These are phyloP conservation scores for Cercophora sp. DNA, from an alignment of 495 filamentous ascomycete genomes.

Conservation along the genomic window DNA sequence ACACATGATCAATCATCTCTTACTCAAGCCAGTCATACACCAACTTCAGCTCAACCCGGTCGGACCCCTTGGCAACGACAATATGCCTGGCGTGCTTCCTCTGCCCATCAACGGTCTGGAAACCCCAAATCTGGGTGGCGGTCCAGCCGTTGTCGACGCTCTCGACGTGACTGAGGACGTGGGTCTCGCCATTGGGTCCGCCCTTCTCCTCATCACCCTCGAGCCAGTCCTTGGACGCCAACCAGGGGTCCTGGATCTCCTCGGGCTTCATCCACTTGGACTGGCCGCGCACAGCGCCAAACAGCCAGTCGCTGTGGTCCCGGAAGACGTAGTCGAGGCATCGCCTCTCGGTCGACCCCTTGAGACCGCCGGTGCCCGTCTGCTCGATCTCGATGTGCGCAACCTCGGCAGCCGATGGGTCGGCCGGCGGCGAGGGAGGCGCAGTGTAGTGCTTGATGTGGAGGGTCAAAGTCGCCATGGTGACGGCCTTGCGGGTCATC, in stretches of 20 bases:
- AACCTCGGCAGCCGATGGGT: constrained; percentile 33
- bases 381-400: constrained; percentile 82
- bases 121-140: constrained; percentile 55
- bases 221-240: constrained; percentile 48
- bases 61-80: constrained; percentile 58
- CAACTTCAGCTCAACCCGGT: constrained; percentile 61
- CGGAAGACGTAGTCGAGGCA: constrained; percentile 65
- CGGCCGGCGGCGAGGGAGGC: constrained; percentile 37
- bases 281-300: constrained; percentile 65
- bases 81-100: constrained; percentile 66
- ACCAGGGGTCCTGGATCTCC: constrained; percentile 40
- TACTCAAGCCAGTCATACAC: constrained; percentile 62
- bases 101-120: constrained; percentile 48
- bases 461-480: constrained; percentile 68
- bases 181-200: constrained; percentile 46
- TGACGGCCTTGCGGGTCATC: constrained; percentile 73
- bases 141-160: constrained; percentile 56
- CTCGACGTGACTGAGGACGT: constrained; percentile 52
- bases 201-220: constrained; percentile 45
- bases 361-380: constrained; percentile 68
- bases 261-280: constrained; percentile 46
- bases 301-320: constrained; percentile 74
- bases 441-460: constrained; percentile 59
- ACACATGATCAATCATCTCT: neutral
- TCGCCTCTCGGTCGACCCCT: constrained; percentile 68